Conservation (phyloP, 164 flowering plant genomes). For the Piper betle region DNA sequence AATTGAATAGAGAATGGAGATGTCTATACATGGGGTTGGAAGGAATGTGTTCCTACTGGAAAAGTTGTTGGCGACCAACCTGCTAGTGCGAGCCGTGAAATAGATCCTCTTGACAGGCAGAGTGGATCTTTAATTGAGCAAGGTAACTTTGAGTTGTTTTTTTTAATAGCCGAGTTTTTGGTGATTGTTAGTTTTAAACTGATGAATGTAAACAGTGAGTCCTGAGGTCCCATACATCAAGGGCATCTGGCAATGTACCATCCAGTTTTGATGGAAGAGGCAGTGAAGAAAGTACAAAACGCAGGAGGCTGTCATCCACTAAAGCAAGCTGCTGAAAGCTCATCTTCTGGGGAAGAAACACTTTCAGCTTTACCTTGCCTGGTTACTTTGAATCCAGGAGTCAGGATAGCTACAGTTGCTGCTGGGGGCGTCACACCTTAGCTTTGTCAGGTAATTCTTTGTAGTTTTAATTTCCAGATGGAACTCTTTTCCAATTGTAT, state of each 20-base stretch:
- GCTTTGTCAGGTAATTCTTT: conserved; percentile 70
- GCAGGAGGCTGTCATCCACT: conserved; percentile 61
- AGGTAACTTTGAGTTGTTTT: conserved; percentile 27
- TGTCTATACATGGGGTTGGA: conserved; percentile 99
- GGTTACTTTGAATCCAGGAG: conserved; percentile 70
- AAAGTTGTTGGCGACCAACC: conserved; percentile 57
- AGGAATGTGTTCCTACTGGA: conserved; percentile 94
- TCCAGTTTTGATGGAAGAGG: conserved; percentile 36
- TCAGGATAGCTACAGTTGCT: conserved; percentile 68
- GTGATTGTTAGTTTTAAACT: neutral
- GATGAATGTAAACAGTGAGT: conserved; percentile 32
- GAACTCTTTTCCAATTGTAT: neutral
- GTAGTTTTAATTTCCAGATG: neutral
- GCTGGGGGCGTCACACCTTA: conserved; percentile 97
- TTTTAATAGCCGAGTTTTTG: too few relatives aligned
- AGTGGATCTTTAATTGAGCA: conserved; percentile 43
- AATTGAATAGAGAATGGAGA: conserved; percentile 43
- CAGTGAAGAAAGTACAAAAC: conserved; percentile 51
- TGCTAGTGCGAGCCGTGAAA: conserved; percentile 24
- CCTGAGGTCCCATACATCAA: conserved; percentile 52
- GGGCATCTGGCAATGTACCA: conserved; percentile 28
- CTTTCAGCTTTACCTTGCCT: conserved; percentile 83
- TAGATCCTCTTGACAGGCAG: conserved; percentile 39
- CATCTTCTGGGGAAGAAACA: conserved; percentile 55
- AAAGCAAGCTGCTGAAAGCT: conserved; percentile 65